A percentile compares a stretch with the other conserved stretches of the same genome.
Evolutionary conservation across 768 basidiomycete species (phyloP).

Genomic region (Chiua virens): DNA sequence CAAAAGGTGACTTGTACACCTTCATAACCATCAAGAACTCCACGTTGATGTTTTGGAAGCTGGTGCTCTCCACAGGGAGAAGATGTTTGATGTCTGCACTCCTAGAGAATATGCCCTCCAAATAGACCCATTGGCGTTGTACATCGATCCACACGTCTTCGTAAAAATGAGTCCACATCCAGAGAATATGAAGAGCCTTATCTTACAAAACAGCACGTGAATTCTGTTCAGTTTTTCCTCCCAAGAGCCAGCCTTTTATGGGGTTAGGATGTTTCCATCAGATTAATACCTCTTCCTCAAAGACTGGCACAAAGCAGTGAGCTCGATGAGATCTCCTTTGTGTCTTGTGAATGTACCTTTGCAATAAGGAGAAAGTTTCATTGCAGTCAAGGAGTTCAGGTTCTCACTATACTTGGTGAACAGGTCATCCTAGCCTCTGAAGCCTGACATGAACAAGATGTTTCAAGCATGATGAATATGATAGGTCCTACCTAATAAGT

Average conservation of each 20-base stretch:
- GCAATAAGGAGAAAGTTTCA: slow-evolving; percentile 98
- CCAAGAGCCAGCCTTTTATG: slow-evolving; percentile 76
- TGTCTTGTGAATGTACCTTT: slow-evolving; percentile 57
- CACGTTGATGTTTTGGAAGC: slow-evolving; percentile 97
- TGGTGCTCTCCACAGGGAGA: slow-evolving; percentile 94
- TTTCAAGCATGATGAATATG: neutral
- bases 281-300: slow-evolving; percentile 74
- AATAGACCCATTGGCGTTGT: slow-evolving; percentile 98
- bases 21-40: slow-evolving; percentile 99
- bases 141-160: slow-evolving; percentile 99
- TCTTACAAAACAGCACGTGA: slow-evolving; percentile 89
- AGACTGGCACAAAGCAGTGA: slow-evolving; percentile 48
- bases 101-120: slow-evolving; percentile 99
- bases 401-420: slow-evolving; percentile 98
- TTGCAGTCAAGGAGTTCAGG: slow-evolving; percentile 90
- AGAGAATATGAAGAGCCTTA: neutral
- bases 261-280: slow-evolving; percentile 2
- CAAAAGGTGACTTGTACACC: slow-evolving; percentile 98
- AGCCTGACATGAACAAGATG: slow-evolving; percentile 8
- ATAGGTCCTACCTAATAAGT: slow-evolving; percentile 66
- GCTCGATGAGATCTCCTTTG: neutral
- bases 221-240: slow-evolving; percentile 96
- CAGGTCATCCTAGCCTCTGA: slow-evolving; percentile 93
- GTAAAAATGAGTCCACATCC: neutral
- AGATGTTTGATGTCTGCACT: slow-evolving; percentile 99